These are phyloP conservation scores for Oryza glumipatula DNA, from an alignment of 176 grass and related monocot genomes.

Conservation along the genomic window DNA sequence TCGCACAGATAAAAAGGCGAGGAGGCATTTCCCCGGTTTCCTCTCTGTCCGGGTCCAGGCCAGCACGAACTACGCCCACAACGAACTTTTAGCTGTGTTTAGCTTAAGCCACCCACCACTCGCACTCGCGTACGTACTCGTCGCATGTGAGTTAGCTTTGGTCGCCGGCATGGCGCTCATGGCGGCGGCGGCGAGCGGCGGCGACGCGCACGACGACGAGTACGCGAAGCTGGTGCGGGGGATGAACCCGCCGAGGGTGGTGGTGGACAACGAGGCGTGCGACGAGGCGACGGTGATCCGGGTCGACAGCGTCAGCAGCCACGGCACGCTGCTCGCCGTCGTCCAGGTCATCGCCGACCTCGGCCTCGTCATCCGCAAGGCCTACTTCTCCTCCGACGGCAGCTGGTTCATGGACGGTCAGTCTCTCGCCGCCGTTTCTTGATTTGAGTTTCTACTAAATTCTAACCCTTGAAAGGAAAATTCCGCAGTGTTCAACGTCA, in stretches of 20 bases:
- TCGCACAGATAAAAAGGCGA: background rate
- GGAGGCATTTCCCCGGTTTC: too few relatives aligned
- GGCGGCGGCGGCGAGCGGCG: constrained; percentile 9
- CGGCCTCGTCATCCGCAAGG: constrained; percentile 82
- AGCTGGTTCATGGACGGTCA: constrained; percentile 96
- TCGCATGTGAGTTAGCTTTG: background rate
- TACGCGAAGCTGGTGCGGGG: constrained; percentile 78
- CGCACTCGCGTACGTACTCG: too few relatives aligned
- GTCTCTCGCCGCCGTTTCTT: background rate
- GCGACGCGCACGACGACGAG: constrained; percentile 70
- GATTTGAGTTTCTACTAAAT: background rate
- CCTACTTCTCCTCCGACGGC: constrained; percentile 87
- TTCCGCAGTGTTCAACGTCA: constrained; percentile 79
- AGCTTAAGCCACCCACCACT: too few relatives aligned
- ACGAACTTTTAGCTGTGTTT: too few relatives aligned
- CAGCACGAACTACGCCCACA: too few relatives aligned
- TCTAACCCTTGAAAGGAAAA: too few relatives aligned
- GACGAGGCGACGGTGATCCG: constrained; percentile 72
- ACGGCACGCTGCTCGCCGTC: constrained; percentile 80
- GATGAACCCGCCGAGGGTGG: constrained; percentile 91
- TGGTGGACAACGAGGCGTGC: constrained; percentile 80
- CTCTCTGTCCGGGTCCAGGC: constrained; percentile 27
- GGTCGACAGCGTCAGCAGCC: constrained; percentile 82
- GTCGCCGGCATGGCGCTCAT: constrained; percentile 36
- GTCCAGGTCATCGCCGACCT: constrained; percentile 92